Evolutionary conservation across 1,284 basidiomycete genomes (phyloP).

Genomic region (Wallemia ichthyophaga): DNA sequence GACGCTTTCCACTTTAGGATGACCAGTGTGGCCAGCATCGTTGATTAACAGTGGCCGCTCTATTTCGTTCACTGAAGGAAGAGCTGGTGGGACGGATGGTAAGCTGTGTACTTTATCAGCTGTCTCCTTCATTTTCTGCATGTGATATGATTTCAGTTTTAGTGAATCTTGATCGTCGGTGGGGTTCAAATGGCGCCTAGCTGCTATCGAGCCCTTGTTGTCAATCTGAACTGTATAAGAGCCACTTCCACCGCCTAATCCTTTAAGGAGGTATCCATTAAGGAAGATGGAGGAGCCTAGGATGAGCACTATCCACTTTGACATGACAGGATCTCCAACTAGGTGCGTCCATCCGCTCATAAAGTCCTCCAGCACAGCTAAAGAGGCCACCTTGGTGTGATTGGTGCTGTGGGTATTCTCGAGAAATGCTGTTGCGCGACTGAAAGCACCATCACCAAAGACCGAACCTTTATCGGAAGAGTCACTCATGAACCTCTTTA

Average conservation of each 20-base stretch:
- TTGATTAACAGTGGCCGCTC: not conserved
- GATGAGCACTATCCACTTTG: constrained; percentile 80
- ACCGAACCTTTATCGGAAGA: constrained; percentile 6
- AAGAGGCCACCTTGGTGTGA: constrained; percentile 7
- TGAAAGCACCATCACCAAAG: not conserved
- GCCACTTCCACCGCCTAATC: constrained; percentile 19
- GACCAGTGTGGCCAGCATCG: not conserved
- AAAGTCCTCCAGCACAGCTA: constrained; percentile 40
- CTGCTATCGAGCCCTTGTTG: constrained; percentile 19
- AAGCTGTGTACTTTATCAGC: not conserved
- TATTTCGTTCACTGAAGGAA: not conserved
- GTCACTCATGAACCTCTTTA: constrained; percentile 24
- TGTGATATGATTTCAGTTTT: not conserved
- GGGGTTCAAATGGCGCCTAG: not conserved
- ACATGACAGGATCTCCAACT: constrained; percentile 76
- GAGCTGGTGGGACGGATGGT: not conserved
- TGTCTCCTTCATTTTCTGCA: not conserved
- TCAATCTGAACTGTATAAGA: constrained; percentile 8
- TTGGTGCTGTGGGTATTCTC: constrained; percentile 5
- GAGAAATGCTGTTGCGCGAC: not conserved
- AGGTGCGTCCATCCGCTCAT: constrained; percentile 83
- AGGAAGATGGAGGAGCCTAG: constrained; percentile 63
- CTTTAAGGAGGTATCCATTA: constrained; percentile 77
- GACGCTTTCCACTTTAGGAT: not conserved
- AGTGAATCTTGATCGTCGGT: not conserved